Conservation (phyloP, 495 filamentous ascomycete genomes). For the Aspergillus wentii region DNA sequence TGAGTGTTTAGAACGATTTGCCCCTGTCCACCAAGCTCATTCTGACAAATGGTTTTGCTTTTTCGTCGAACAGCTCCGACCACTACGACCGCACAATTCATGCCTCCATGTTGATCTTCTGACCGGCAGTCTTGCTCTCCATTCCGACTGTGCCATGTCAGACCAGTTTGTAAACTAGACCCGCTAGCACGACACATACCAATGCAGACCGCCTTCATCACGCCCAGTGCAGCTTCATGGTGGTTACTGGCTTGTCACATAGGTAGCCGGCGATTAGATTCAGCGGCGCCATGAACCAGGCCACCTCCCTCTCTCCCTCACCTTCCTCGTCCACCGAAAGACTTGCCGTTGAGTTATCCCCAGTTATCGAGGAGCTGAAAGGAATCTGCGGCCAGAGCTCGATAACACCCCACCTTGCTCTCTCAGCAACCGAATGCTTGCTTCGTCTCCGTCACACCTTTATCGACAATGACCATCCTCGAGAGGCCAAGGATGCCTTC, state of each 20-base stretch:
- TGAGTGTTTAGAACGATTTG: no score
- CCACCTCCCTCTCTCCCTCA: constrained; percentile 51
- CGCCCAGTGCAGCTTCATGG: constrained; percentile 32
- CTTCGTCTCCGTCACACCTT: constrained; percentile 52
- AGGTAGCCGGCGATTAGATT: constrained; percentile 35
- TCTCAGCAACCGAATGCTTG: constrained; percentile 33
- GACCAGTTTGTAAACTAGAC: constrained; percentile 8
- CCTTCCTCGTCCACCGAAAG: constrained; percentile 56
- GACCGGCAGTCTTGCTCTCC: neutral
- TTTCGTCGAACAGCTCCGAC: no score
- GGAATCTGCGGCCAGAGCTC: constrained; percentile 17
- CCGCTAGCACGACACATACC: constrained; percentile 24
- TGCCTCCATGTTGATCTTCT: neutral
- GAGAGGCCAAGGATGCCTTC: constrained; percentile 69
- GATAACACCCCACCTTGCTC: constrained; percentile 22
- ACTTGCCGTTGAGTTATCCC: constrained; percentile 55
- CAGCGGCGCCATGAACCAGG: constrained; percentile 32
- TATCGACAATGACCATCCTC: constrained; percentile 42
- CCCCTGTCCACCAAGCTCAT: no score
- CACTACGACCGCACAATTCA: neutral
- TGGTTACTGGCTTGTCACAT: constrained; percentile 32
- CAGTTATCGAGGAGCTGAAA: constrained; percentile 51
- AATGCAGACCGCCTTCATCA: constrained; percentile 38
- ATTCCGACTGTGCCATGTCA: constrained; percentile 10
- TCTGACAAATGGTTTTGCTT: no score